A percentile compares a stretch with the other conserved stretches of the same genome.
These are phyloP conservation scores for Microdochium nivale DNA, from an alignment of 2,329 filamentous ascomycete species.

Conservation along the genomic window DNA sequence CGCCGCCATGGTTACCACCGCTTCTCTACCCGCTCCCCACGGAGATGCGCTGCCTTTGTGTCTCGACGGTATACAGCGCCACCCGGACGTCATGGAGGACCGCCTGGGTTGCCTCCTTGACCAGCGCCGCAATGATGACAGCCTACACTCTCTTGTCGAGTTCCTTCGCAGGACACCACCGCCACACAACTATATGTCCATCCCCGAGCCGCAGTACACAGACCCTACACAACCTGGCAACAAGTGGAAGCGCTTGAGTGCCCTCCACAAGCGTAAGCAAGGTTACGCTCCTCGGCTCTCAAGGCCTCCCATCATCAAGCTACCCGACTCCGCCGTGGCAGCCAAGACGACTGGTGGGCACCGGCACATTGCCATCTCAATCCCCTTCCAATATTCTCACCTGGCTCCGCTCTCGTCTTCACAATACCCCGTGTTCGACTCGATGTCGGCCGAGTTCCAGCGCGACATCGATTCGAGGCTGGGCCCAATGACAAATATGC, in stretches of 20 bases:
- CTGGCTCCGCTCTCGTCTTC: constrained; percentile 20
- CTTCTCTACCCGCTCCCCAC: not conserved
- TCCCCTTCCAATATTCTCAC: constrained; percentile 42
- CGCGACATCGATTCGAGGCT: constrained; percentile 9
- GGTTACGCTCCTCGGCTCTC: constrained; percentile 13
- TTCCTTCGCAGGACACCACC: constrained; percentile 42
- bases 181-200: constrained; percentile 40
- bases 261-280: constrained; percentile 28
- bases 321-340: constrained; percentile 48
- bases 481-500: constrained; percentile 5
- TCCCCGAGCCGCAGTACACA: constrained; percentile 19
- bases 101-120: not conserved
- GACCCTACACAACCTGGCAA: constrained; percentile 20
- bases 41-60: constrained; percentile 1
- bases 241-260: constrained; percentile 32
- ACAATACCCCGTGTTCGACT: constrained; percentile 12
- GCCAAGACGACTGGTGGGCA: constrained; percentile 43
- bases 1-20: not conserved
- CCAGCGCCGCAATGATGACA: not conserved
- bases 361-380: constrained; percentile 53
- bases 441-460: constrained; percentile 7
- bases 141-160: constrained; percentile 26
- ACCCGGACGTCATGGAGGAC: constrained; percentile 7
- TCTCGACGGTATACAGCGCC: constrained; percentile 5
- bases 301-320: constrained; percentile 21